A percentile compares a stretch with the other conserved stretches of the same genome.
Conservation (phyloP, 306 rosid species). For the Echinosophora koreensis region DNA sequence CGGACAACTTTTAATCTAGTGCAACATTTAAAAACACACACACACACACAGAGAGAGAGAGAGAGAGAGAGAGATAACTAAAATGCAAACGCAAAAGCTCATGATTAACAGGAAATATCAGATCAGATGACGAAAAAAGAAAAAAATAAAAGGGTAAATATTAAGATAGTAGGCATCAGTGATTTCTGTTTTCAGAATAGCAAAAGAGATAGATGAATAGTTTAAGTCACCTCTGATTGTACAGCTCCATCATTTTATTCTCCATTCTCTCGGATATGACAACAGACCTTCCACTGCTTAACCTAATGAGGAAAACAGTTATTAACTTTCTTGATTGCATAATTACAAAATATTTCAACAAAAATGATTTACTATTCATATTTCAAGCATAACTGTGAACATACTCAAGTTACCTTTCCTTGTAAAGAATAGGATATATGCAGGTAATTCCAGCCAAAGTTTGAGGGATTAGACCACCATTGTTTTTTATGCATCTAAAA, state of each 20-base stretch:
- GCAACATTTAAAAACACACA: not conserved
- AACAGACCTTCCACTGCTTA: constrained; percentile 72
- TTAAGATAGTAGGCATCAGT: not conserved
- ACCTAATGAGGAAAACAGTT: constrained; percentile 56
- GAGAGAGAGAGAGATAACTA: not conserved
- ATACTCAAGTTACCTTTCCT: constrained; percentile 69
- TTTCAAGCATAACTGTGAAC: constrained; percentile 31
- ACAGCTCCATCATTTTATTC: constrained; percentile 58
- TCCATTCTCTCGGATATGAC: constrained; percentile 91
- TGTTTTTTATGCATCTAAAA: constrained; percentile 78
- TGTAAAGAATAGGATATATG: constrained; percentile 85
- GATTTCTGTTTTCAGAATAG: constrained; percentile 37
- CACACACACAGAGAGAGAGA: not conserved
- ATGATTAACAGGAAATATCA: constrained; percentile 19
- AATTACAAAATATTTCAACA: constrained; percentile 30
- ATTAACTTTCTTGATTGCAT: constrained; percentile 34
- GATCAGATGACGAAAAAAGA: not conserved
- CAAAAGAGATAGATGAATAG: constrained; percentile 33
- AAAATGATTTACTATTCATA: constrained; percentile 15
- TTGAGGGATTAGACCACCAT: constrained; percentile 83
- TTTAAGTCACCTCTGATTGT: constrained; percentile 72
- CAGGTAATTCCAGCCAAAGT: constrained; percentile 85
- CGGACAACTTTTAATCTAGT: not conserved
- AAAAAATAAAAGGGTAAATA: not conserved
- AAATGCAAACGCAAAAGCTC: constrained; percentile 11